Percentiles rank a stretch among this genome's conserved stretches.
Evolutionary conservation across 2,329 filamentous ascomycete species (phyloP).

Genomic region (Juglanconis oblonga): DNA sequence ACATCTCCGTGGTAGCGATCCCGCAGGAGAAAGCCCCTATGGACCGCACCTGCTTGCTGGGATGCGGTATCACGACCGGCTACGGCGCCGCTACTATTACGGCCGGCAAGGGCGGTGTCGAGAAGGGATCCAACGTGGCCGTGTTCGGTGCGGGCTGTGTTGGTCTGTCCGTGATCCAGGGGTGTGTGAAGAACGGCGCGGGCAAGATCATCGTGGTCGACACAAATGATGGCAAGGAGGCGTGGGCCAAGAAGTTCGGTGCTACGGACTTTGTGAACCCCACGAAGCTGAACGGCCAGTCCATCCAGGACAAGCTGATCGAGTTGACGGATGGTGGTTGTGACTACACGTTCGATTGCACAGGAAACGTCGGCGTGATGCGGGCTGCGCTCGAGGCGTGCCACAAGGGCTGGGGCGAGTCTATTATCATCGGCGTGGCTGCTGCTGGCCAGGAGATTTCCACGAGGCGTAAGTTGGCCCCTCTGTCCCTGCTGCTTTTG

Average conservation of each 20-base stretch:
- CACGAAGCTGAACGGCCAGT: conserved; percentile 71
- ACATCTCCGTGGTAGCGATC: conserved; percentile 96
- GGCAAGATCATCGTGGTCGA: conserved; percentile 70
- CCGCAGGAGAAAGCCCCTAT: conserved; percentile 79
- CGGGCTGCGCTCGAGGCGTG: conserved; percentile 92
- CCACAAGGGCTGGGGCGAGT: conserved; percentile 99
- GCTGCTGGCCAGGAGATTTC: conserved; percentile 94
- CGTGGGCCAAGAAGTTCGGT: conserved; percentile 90
- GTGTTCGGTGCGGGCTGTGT: conserved; percentile 96
- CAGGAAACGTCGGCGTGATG: conserved; percentile 95
- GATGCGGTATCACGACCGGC: conserved; percentile 97
- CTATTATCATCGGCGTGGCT: conserved; percentile 95
- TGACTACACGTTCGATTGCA: conserved; percentile 99
- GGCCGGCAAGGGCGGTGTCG: conserved; percentile 63
- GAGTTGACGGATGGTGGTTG: conserved; percentile 98
- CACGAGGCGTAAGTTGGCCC: conserved; percentile 74
- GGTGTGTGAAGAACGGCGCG: conserved; percentile 80
- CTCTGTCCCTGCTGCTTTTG: not conserved
- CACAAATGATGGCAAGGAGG: conserved; percentile 87
- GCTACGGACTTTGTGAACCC: conserved; percentile 98
- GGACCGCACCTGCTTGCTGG: conserved; percentile 93
- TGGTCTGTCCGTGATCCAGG: conserved; percentile 91
- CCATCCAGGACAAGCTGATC: conserved; percentile 86
- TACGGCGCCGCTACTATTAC: conserved; percentile 96
- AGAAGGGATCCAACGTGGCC: conserved; percentile 85